Evolutionary conservation across 257 asterid species (phyloP).

Genomic region (Sherardia arvensis): DNA sequence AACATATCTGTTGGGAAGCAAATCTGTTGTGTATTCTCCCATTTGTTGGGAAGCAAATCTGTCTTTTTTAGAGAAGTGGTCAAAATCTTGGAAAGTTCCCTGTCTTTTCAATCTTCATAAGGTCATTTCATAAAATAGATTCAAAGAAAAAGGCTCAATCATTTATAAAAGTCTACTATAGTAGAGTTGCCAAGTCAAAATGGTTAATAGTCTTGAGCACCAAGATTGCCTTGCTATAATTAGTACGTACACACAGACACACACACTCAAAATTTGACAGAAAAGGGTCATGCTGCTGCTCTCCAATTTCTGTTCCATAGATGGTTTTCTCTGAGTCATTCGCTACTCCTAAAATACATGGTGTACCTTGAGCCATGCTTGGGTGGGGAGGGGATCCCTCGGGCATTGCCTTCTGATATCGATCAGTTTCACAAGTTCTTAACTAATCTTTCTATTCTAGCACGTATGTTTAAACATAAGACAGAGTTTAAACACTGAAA

Average conservation of each 20-base stretch:
- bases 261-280: conserved; percentile 23
- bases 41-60: not conserved
- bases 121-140: not conserved
- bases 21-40: too few species aligned
- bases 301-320: conserved; percentile 5
- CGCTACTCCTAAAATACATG: conserved; percentile 3
- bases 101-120: conserved; percentile 10
- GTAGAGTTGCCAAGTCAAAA: not conserved
- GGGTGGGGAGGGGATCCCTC: too few species aligned
- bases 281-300: conserved; percentile 16
- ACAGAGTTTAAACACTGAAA: too few species aligned
- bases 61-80: not conserved
- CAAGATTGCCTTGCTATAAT: conserved; percentile 11
- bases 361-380: not conserved
- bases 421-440: too few species aligned
- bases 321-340: not conserved
- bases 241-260: conserved; percentile 22
- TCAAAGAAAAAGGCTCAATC: conserved; percentile 5
- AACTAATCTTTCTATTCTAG: too few species aligned
- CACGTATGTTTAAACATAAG: too few species aligned
- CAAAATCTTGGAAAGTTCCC: conserved; percentile 6
- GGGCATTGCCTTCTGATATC: too few species aligned
- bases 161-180: conserved; percentile 3
- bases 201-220: conserved; percentile 4
- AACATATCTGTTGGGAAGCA: too few species aligned